These are phyloP conservation scores for Nymphaea thermarum DNA, from an alignment of 164 flowering plant species.

Conservation along the genomic window DNA sequence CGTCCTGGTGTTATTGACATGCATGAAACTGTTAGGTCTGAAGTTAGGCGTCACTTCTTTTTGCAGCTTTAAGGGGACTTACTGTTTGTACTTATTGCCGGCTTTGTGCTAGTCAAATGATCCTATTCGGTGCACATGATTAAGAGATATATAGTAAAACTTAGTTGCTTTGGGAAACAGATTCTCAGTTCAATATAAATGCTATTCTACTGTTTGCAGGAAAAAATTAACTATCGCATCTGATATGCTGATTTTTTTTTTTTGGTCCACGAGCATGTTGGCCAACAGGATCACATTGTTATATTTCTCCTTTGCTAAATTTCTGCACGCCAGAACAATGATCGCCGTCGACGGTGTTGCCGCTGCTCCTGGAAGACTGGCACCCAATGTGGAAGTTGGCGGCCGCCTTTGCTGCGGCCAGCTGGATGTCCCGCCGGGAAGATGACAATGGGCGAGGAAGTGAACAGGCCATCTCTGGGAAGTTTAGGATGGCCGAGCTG, in stretches of 20 bases:
- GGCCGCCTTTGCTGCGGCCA: constrained; percentile 22
- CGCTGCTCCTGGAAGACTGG: neutral
- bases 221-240: too few relatives aligned
- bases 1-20: constrained; percentile 20
- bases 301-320: too few relatives aligned
- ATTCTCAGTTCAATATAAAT: too few relatives aligned
- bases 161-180: too few relatives aligned
- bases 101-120: neutral
- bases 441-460: constrained; percentile 31
- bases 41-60: constrained; percentile 35
- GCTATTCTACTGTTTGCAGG: too few relatives aligned
- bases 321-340: neutral
- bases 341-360: neutral
- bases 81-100: neutral
- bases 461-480: constrained; percentile 27
- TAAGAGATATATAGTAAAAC: neutral
- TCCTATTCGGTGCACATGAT: neutral
- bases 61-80: neutral
- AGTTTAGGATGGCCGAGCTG: constrained; percentile 25
- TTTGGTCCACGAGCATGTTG: too few relatives aligned
- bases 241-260: too few relatives aligned
- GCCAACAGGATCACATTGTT: too few relatives aligned
- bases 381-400: neutral
- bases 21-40: constrained; percentile 48
- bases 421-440: constrained; percentile 29